Evolutionary conservation across 2,329 filamentous ascomycete species (phyloP), one percentile per base, ranked within the genome.

Genomic region (Fusarium praegraminearum): DNA sequence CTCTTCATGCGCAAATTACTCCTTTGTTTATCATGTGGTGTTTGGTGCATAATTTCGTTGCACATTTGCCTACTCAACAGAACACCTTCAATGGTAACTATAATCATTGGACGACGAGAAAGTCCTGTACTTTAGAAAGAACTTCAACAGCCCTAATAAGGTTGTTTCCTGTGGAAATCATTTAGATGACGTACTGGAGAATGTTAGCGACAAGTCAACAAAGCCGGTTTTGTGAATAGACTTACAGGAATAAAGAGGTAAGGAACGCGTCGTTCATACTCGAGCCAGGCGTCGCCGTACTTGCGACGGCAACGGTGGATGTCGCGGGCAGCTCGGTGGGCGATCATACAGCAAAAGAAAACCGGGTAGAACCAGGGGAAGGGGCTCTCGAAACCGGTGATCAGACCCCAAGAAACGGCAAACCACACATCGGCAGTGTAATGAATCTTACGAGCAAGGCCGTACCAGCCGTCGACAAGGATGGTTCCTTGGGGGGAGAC

Each of bases 281-380:
- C 90, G 28, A 84, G 81, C 93, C 93, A 97, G 32, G 90, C 89
- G 67, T 93, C 90, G 5, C 92, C 93, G 80, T 97, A 97, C 84
- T 93, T 94, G 75, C 83, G 84, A 66, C 89, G 88, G 80, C 93
- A 97, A 69, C 90, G 86, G 76, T 90, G 84, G 67, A 95, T 93
- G 78, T 97, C 93, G 69, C 93, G 86, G 54, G 83, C 81, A 13
- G 92, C 91, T 62, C 93, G 91, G 80, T 97, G 93, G 5, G 89
- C 84, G 76, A 97, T 96, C 93, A 96, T 96, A 71, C 83, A 82
- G 36, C 84, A 83, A 79, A 97, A 97, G 84, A 97, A 97, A 46
- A 93, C 79, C 0, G 93, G 91, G 76, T 97, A 96, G 80, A 97
- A 97, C 93, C 93, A 97, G 0, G 93, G 93, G 80, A 97, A 95